Evolutionary conservation across 2,329 filamentous ascomycete genomes (phyloP), one percentile per base, ranked within the genome.

Genomic region (Decorospora gaudefroyi): DNA sequence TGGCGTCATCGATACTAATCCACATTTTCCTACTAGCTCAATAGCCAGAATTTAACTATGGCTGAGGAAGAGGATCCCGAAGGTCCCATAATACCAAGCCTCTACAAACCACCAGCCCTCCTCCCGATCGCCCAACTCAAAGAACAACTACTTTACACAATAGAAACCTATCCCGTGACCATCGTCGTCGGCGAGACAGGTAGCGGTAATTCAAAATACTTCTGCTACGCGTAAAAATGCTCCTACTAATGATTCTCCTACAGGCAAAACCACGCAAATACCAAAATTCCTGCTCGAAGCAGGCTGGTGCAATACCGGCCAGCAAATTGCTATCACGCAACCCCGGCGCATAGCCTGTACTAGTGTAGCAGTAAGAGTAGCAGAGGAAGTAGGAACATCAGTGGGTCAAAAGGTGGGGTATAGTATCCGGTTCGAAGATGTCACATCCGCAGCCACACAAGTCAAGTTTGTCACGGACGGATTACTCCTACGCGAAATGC

Each of bases 391-490:
- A 69, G 83, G 84, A 40, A 93, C 88, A 67, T 86, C 90, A 53
- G 68, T 97, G 8, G 93, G 93, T 18, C 90, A 95, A 71, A 86
- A 95, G 50, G 74, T 78, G 16, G 93, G 93, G 40, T 97, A 95
- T 69, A 95, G 90, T 1, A 96, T 97, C 55, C 82, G 82, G 45
- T 85, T 99, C 63, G 92, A 99, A 67, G 92, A 97, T 78, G 82
- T 88, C 53, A 96, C 91, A 4, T 96, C 90, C 13, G 79, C 85
- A 12, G 78, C 82, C 22, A 99, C 93, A 1, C 83, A 83, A 38
- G 92, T 99, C 74, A 96, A 99, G 68, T 97, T 97, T 65, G 74
- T 97, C 52, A 99, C 92, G 0, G 93, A 99, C 73, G 92, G 92
- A 0, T 77, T 99, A 34, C 79, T 99, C 21, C 83, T 99, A 39